phyloP scores from a whole-genome alignment of 345 rosid genomes.

The Camelina neglecta region DNA sequence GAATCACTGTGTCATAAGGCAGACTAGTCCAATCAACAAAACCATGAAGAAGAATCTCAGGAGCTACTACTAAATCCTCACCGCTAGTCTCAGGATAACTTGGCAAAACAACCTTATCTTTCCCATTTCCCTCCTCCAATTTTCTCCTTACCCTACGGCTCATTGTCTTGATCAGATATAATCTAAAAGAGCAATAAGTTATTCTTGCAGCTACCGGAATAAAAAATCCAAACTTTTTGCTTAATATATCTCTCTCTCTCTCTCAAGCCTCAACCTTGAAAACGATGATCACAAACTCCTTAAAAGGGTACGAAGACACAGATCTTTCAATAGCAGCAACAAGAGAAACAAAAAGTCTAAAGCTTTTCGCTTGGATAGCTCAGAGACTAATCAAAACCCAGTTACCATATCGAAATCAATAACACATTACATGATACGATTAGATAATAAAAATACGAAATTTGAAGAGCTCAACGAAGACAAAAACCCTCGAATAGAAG shows the following conservation, averaged over 20 bases:
- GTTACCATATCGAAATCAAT: conserved; percentile 25
- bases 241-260: background rate
- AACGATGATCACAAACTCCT: conserved; percentile 15
- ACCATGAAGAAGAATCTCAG: conserved; percentile 41
- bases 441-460: background rate
- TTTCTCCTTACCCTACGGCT: conserved; percentile 80
- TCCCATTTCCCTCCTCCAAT: conserved; percentile 69
- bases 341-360: conserved; percentile 12
- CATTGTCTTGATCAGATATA: conserved; percentile 49
- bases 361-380: conserved; percentile 20
- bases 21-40: conserved; percentile 69
- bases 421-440: conserved; percentile 29
- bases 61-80: conserved; percentile 43
- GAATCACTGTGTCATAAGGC: conserved; percentile 78
- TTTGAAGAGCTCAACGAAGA: conserved; percentile 24
- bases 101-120: conserved; percentile 52
- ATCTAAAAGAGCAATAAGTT: background rate
- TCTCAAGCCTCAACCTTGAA: conserved; percentile 5
- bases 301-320: conserved; percentile 20
- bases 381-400: conserved; percentile 23
- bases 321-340: conserved; percentile 30
- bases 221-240: conserved; percentile 10
- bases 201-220: background rate
- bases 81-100: conserved; percentile 62
- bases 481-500: conserved; percentile 40